Conservation (phyloP, 495 filamentous ascomycete species). For the Thermothielavioides terrestris region DNA sequence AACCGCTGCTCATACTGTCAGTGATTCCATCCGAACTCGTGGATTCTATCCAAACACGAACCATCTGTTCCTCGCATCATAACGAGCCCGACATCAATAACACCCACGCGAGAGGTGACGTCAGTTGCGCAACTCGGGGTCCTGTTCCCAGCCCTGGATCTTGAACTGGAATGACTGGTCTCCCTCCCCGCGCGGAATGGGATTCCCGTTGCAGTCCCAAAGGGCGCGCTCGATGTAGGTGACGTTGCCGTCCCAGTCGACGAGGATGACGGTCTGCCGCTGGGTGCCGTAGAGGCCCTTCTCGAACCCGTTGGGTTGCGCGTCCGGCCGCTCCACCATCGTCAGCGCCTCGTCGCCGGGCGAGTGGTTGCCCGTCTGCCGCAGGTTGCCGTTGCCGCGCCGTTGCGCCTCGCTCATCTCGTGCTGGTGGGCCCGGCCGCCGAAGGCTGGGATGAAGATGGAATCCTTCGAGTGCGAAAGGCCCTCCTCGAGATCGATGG, state of each 20-base stretch:
- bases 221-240: constrained; percentile 79
- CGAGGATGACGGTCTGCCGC: constrained; percentile 78
- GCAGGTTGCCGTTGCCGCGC: constrained; percentile 9
- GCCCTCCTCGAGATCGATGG: constrained; percentile 58
- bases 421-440: constrained; percentile 38
- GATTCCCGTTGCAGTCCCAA: constrained; percentile 57
- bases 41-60: neutral
- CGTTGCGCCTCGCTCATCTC: constrained; percentile 45
- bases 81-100: neutral
- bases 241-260: constrained; percentile 64
- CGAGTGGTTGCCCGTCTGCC: constrained; percentile 6
- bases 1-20: no score
- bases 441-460: constrained; percentile 76
- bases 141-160: constrained; percentile 44
- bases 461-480: constrained; percentile 62
- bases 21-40: no score
- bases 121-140: constrained; percentile 8
- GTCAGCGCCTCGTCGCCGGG: constrained; percentile 16
- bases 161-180: constrained; percentile 57
- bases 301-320: constrained; percentile 33
- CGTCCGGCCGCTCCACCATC: constrained; percentile 23
- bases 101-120: no score
- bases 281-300: constrained; percentile 82
- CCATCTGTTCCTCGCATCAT: neutral
- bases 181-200: constrained; percentile 49